Percentiles rank a stretch among this genome's conserved stretches.
phyloP scores from a whole-genome alignment of 2,329 filamentous ascomycete species.

The Pseudogymnoascus sp. region DNA sequence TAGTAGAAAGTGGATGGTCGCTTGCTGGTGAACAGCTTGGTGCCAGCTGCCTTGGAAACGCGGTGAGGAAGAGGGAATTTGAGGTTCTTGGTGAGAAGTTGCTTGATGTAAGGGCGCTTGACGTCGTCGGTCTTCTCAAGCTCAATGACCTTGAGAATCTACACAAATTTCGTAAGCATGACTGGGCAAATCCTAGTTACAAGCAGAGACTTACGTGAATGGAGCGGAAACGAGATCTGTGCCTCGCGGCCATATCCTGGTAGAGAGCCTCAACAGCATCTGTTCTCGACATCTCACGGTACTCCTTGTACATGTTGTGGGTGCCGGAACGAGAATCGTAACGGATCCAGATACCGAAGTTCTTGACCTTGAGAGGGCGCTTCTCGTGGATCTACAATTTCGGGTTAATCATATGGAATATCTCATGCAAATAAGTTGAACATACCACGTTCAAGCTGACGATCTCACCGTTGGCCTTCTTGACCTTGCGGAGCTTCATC shows the following conservation, averaged over 20 bases:
- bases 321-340: constrained; percentile 99
- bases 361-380: constrained; percentile 99
- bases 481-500: constrained; percentile 98
- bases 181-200: not conserved
- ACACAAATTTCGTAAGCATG: constrained; percentile 16
- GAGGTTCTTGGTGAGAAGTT: constrained; percentile 90
- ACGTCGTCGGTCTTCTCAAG: constrained; percentile 89
- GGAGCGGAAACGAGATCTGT: constrained; percentile 95
- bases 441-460: constrained; percentile 92
- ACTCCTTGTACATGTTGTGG: constrained; percentile 99
- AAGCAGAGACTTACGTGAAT: constrained; percentile 72
- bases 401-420: constrained; percentile 16
- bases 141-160: constrained; percentile 99
- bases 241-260: constrained; percentile 99
- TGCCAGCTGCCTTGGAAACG: constrained; percentile 70
- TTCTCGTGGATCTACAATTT: constrained; percentile 82
- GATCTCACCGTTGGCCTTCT: constrained; percentile 99
- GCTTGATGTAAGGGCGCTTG: constrained; percentile 99
- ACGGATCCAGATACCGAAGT: constrained; percentile 99
- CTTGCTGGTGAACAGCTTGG: constrained; percentile 88
- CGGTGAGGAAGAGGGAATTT: constrained; percentile 99
- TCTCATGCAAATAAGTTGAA: constrained; percentile 21
- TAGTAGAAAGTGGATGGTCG: constrained; percentile 98
- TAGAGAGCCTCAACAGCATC: constrained; percentile 96
- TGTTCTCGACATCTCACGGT: constrained; percentile 95